Evolutionary conservation across 768 basidiomycete species (phyloP).

Genomic region (Lactarius sp.): DNA sequence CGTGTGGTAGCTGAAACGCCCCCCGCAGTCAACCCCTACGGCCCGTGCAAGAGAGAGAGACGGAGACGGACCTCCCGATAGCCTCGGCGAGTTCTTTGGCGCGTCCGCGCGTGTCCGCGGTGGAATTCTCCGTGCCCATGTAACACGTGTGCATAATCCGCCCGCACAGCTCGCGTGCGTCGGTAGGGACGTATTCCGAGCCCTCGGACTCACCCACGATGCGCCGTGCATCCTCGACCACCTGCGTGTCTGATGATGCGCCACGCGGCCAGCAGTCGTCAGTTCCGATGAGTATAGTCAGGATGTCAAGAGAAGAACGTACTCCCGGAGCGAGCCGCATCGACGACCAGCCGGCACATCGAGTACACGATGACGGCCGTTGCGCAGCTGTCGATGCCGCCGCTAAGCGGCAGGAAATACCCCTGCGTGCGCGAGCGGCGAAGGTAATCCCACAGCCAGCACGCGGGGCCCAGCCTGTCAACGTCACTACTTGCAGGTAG

Average conservation of each 20-base stretch:
- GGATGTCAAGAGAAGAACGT: conserved; percentile 26
- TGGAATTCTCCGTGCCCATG: conserved; percentile 98
- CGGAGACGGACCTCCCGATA: conserved; percentile 80
- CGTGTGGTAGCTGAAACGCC: conserved; percentile 68
- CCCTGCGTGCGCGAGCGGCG: conserved; percentile 90
- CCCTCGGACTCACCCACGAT: conserved; percentile 80
- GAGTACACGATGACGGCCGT: conserved; percentile 94
- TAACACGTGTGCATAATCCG: conserved; percentile 97
- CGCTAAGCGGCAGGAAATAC: conserved; percentile 92
- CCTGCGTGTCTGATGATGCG: conserved; percentile 58
- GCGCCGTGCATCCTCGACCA: conserved; percentile 85
- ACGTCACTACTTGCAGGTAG: background rate
- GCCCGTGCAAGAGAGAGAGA: background rate
- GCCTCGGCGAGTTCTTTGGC: conserved; percentile 84
- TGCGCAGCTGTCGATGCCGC: conserved; percentile 96
- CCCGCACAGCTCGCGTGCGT: conserved; percentile 79
- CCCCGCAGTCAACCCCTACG: background rate
- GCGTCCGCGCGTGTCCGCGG: conserved; percentile 73
- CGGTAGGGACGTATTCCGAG: conserved; percentile 78
- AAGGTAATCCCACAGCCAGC: conserved; percentile 99
- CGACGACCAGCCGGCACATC: conserved; percentile 89
- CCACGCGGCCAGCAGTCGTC: background rate
- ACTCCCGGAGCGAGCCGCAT: conserved; percentile 74
- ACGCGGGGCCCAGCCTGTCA: conserved; percentile 86
- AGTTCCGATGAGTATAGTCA: background rate